Evolutionary conservation across 345 rosid genomes (phyloP), one percentile per base, ranked within the genome.

Genomic region (Melaleuca alternifolia): DNA sequence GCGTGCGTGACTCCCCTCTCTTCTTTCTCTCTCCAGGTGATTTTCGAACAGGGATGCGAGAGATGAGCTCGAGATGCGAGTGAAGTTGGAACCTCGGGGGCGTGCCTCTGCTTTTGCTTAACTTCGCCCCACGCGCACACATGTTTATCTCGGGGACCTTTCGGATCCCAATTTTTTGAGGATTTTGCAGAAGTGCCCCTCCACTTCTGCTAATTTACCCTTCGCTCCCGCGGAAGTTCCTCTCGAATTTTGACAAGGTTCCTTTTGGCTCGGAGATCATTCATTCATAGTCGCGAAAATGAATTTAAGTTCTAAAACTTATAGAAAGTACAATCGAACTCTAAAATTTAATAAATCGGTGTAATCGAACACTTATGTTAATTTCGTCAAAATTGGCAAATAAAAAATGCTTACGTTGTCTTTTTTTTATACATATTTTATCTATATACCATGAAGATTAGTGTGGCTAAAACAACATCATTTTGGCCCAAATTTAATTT

Each of bases 21-120:
- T 10, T 14, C 77, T 30, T 11, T 33, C 48, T 71, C 81, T 71
- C 81, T 71, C 81, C 37, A 18, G 48, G 23, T 4, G 81, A 18
- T 65, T 65, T 71, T 71, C 81, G 81, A 71, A 71, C 26, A 10
- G 81, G 81, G 79, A 10, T 21, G 79, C 79, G 79, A 71, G 79
- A 71, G 37, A 71, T 71, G 61, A 56, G 61, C 61, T 56, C 28
- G 61, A 56, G 61, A 56, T 56, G 61, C 61, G 5, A 56, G 61
- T 24, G 81, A 71, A 71, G 33, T 71, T 71, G 81, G 37, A 18
- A 71, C 9, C 20, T 24, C 65, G 65, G n/a, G 26, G 30, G 11
- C 65, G 12, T 5, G 26, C 30, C 6, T 6, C 16, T 7, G 71
- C 4, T 33, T 2, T 0, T n/a, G n/a, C 0, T 15, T 59, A 33